Evolutionary conservation across 768 basidiomycete species (phyloP), one percentile per base, ranked within the genome.

Genomic region (Suillus luteus): DNA sequence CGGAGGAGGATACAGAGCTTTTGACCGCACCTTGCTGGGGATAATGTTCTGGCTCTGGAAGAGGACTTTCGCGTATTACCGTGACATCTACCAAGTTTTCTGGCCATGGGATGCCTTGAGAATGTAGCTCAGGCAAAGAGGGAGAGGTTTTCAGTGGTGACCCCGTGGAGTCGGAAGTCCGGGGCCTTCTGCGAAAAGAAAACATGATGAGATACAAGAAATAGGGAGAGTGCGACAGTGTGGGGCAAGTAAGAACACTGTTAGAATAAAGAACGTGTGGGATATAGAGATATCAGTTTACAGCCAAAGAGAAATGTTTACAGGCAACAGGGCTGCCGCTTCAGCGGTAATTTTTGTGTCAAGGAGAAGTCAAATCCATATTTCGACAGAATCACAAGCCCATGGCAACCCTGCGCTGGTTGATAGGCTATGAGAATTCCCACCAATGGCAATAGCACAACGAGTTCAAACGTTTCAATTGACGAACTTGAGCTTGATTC

Each of bases 41-140:
- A 66, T 70, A 59, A 77, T 77, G 70, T 75, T 74, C 63, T 73
- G 73, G 65, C 61, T 57, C 12, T 44, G 69, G 55, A 44, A 69
- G 65, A n/a, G 78, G 73, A 5, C 79, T 75, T 70, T 86, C 79
- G 60, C 85, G 84, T 64, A 91, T 83, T 64, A 86, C 84, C 46
- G 83, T 80, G 64, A 90, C 80, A 71, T 94, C 90, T 48, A 95
- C 87, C 41, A 95, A 83, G 75, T 88, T 83, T 76, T 89, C 89
- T 27, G 93, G 93, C 93, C 93, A 95, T 62, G 89, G 89, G 44
- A 92, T 90, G 41, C 87, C 90, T 70, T 87, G 88, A 51, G 88
- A 83, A 60, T 79, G 82, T 68, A 94, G 83, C 71, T 92, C 86
- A 63, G 93, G 93, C 43, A 94, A 83, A 58, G 92, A 93, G 9